Conservation (phyloP, 371 early-diverging fungal species). For the Mortierella sp. region DNA sequence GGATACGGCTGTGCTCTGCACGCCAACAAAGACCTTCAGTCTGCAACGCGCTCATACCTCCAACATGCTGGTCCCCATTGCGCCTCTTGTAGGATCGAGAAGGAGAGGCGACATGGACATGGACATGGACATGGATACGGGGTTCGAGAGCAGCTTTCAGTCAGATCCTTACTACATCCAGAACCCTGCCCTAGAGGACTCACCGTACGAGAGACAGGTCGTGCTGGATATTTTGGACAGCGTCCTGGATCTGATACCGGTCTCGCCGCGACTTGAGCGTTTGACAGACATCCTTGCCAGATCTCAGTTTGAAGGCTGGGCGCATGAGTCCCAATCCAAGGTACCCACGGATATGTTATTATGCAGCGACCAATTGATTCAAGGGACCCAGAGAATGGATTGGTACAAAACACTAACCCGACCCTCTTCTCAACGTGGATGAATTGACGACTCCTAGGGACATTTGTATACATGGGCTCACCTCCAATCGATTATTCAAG, state of each 20-base stretch:
- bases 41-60: conserved; percentile 55
- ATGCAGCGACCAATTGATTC: too few relatives aligned
- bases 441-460: conserved; percentile 9
- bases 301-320: conserved; percentile 44
- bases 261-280: conserved; percentile 48
- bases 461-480: conserved; percentile 45
- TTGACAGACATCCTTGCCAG: conserved; percentile 30
- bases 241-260: conserved; percentile 35
- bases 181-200: background rate
- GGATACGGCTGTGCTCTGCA: conserved; percentile 55
- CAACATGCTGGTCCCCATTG: conserved; percentile 49
- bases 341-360: conserved; percentile 5
- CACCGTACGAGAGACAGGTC: conserved; percentile 21
- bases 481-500: conserved; percentile 46
- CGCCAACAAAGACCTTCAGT: conserved; percentile 39
- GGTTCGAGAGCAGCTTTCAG: background rate
- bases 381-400: background rate
- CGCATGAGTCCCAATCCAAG: conserved; percentile 30
- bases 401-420: background rate
- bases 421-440: background rate
- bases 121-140: conserved; percentile 13
- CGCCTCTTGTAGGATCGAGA: conserved; percentile 26
- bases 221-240: conserved; percentile 50
- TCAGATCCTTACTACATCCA: conserved; percentile 11
- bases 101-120: background rate